Percentiles rank a stretch among this genome's conserved stretches.
phyloP scores from a whole-genome alignment of 805 yeast species.

The Wickerhamiella qilinensis region DNA sequence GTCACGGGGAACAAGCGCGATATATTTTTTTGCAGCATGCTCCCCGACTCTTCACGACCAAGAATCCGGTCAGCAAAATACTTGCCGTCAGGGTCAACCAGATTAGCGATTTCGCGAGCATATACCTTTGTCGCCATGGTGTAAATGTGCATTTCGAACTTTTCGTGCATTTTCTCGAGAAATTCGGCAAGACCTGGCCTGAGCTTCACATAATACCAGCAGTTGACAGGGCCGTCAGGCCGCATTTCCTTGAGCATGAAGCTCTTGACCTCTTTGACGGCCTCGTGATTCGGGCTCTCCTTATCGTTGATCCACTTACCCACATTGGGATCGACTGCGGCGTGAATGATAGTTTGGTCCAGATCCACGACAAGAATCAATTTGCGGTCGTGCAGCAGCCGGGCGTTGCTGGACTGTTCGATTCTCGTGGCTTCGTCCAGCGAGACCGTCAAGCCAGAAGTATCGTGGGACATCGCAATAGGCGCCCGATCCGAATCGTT shows the following conservation, averaged over 20 bases:
- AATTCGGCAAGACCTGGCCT: constrained; percentile 77
- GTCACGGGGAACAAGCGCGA: constrained; percentile 87
- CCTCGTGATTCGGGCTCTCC: constrained; percentile 65
- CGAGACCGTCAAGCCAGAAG: constrained; percentile 68
- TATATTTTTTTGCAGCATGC: constrained; percentile 73
- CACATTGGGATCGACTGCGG: constrained; percentile 94
- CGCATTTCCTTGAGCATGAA: constrained; percentile 69
- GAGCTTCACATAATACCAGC: constrained; percentile 85
- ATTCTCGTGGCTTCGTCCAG: constrained; percentile 73
- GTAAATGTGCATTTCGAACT: constrained; percentile 83
- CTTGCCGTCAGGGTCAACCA: constrained; percentile 78
- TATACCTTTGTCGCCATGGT: constrained; percentile 97
- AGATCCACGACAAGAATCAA: constrained; percentile 86
- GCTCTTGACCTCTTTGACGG: constrained; percentile 63
- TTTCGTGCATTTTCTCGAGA: constrained; percentile 41
- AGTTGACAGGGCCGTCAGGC: constrained; percentile 32
- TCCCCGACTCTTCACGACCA: constrained; percentile 89
- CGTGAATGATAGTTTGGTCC: constrained; percentile 95
- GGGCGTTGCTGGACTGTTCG: constrained; percentile 47
- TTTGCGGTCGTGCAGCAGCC: constrained; percentile 45
- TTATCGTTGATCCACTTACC: constrained; percentile 92
- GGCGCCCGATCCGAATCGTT: constrained; percentile 61
- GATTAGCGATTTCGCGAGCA: constrained; percentile 74
- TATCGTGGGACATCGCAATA: constrained; percentile 78
- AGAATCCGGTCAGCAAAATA: constrained; percentile 84